Evolutionary conservation across 352 stramenopile genomes (phyloP), one percentile per base, ranked within the genome.

Genomic region (Pythium sp.): DNA sequence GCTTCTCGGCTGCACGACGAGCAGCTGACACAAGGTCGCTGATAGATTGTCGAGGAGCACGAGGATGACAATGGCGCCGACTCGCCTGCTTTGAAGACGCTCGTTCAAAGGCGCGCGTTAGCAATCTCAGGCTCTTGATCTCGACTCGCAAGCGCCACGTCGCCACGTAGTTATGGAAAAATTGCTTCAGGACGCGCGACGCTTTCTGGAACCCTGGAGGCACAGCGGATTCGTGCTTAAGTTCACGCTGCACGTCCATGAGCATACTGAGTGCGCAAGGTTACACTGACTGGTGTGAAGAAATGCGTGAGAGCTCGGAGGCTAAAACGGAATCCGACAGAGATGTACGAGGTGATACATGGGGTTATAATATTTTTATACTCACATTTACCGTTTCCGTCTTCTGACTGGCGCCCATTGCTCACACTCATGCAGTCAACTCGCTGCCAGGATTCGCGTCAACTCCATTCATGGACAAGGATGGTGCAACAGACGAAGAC

Each of bases 41-140:
- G 7, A 26, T 55, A 26, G 15, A 9, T 46, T 26, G 20, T 22
- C 20, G 56, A 7, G 18, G 24, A 12, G 18, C 32, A 14, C 12
- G 38, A 24, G 20, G 6, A 47, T 64, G n/a, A 34, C 14, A 28
- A 26, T 28, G 15, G 20, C 6, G 5, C 5, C 60, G 49, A 26
- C 38, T 51, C 34, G 32, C n/a, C 12, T 28, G 15, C 2, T 1
- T 3, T 5, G 55, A 24, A 11, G 55, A 46, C 7, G 64, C 64
- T 38, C 38, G 24, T 11, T 62, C 28, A 32, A 81, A 81, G 5
- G 34, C 72, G 12, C 58, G 64, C 51, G 51, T 18, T 12, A 80
- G 72, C 11, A 56, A 20, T 1, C 51, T 54, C 12, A 62, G 46
- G 24, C 38, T 78, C 9, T 26, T 34, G 14, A 69, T 36, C 22